These are phyloP conservation scores for Phytopythium mirpurense DNA, from an alignment of 352 stramenopile species.

Conservation along the genomic window DNA sequence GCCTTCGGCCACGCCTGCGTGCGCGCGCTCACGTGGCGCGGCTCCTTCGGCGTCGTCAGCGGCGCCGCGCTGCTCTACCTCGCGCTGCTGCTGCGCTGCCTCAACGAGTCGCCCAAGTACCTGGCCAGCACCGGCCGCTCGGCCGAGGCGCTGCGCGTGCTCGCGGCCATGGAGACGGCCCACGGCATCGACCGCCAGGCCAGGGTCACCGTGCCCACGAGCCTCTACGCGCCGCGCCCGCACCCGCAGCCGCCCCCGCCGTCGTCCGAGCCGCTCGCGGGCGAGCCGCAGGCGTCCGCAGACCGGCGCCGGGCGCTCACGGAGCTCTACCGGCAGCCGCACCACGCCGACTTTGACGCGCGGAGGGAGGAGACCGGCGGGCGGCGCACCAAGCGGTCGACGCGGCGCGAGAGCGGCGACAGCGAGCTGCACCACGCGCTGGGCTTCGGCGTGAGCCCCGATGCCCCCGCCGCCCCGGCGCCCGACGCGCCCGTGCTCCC, in stretches of 20 bases:
- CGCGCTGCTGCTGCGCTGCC: constrained; percentile 14
- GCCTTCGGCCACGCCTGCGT: constrained; percentile 25
- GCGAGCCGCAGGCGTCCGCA: not conserved
- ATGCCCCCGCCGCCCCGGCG: no score
- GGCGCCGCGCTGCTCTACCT: constrained; percentile 21
- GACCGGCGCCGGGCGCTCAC: constrained; percentile 11
- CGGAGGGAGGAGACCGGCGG: not conserved
- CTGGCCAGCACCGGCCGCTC: constrained; percentile 51
- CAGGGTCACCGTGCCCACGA: constrained; percentile 48
- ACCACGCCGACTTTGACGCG: constrained; percentile 7
- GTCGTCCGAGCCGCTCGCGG: constrained; percentile 10
- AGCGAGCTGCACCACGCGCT: not conserved
- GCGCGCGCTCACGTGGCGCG: constrained; percentile 16
- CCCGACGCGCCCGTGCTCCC: not conserved
- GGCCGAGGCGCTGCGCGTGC: constrained; percentile 44
- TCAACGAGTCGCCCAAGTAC: constrained; percentile 68
- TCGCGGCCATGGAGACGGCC: constrained; percentile 50
- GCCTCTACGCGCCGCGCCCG: constrained; percentile 44
- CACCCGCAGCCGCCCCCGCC: constrained; percentile 16
- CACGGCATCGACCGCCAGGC: constrained; percentile 55
- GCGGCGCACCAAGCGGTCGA: not conserved
- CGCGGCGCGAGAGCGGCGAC: constrained; percentile 3
- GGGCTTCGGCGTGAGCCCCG: not conserved
- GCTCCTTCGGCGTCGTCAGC: constrained; percentile 22
- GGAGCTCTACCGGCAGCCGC: constrained; percentile 11